Conservation (phyloP, 306 rosid genomes). For the Corylus avellana region DNA sequence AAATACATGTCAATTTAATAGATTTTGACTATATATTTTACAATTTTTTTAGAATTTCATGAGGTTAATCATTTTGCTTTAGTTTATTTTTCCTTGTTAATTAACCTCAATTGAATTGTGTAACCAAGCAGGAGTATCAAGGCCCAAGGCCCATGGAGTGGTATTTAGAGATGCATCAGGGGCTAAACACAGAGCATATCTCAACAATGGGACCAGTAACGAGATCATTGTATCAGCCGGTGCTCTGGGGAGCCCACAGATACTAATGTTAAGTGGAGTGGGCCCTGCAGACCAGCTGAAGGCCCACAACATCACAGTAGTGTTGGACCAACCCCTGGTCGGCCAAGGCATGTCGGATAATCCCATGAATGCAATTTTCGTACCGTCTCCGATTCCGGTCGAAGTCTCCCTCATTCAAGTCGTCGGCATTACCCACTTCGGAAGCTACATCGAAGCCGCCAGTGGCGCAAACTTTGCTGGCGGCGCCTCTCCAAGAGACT, state of each 20-base stretch:
- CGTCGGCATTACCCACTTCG: conserved; percentile 50
- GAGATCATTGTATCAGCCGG: conserved; percentile 71
- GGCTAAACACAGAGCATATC: conserved; percentile 38
- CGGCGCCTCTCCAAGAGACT: conserved; percentile 45
- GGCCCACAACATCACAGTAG: conserved; percentile 40
- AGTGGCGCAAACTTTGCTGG: conserved; percentile 65
- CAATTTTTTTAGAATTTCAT: background rate
- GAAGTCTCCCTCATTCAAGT: conserved; percentile 59
- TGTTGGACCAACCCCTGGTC: conserved; percentile 47
- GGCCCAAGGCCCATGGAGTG: conserved; percentile 63
- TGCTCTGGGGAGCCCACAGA: conserved; percentile 85
- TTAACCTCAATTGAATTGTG: background rate
- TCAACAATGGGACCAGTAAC: conserved; percentile 18
- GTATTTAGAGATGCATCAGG: conserved; percentile 47
- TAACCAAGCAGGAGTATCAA: conserved; percentile 34
- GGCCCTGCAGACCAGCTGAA: conserved; percentile 45
- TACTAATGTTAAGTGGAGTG: conserved; percentile 55
- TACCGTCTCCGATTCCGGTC: conserved; percentile 66
- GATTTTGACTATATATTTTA: too few species aligned
- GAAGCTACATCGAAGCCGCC: conserved; percentile 72
- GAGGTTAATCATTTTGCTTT: background rate
- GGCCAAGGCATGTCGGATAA: conserved; percentile 59
- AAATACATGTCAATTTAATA: too few species aligned
- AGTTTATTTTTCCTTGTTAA: too few species aligned
- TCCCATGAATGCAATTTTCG: conserved; percentile 52